These are phyloP conservation scores for Penicillium cosmopolitanum DNA, from an alignment of 495 filamentous ascomycete genomes.

Conservation along the genomic window DNA sequence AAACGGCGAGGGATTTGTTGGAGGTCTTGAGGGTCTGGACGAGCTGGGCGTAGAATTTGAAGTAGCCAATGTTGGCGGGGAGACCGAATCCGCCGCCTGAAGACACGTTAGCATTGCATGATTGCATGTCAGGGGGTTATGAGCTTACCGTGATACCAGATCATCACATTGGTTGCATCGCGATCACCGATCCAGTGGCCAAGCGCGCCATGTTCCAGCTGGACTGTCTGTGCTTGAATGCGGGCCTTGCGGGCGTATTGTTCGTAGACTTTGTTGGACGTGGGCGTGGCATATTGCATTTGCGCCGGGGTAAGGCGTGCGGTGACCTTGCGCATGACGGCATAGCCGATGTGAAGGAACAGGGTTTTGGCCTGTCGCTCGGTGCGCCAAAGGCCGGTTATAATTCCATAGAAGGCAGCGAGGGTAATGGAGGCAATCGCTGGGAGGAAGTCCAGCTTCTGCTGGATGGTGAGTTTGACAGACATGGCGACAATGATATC, in stretches of 20 bases:
- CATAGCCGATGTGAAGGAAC: constrained; percentile 45
- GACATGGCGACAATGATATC: not conserved
- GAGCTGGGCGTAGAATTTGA: constrained; percentile 56
- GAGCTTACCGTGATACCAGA: constrained; percentile 62
- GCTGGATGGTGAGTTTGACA: constrained; percentile 30
- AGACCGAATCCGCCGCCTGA: constrained; percentile 63
- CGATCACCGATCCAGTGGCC: constrained; percentile 64
- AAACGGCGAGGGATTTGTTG: constrained; percentile 51
- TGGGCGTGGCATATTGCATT: constrained; percentile 41
- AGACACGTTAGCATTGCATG: not conserved
- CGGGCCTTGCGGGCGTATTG: constrained; percentile 44
- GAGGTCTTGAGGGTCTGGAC: constrained; percentile 32
- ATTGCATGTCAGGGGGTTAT: not conserved
- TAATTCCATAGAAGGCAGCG: constrained; percentile 35
- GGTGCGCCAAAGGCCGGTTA: constrained; percentile 40
- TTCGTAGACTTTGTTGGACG: constrained; percentile 55
- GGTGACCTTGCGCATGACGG: constrained; percentile 40
- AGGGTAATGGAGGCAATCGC: constrained; percentile 34
- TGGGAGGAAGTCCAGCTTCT: constrained; percentile 43
- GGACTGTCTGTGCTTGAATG: constrained; percentile 49
- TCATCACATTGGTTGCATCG: constrained; percentile 55
- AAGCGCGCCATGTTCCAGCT: constrained; percentile 53
- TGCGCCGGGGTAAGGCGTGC: constrained; percentile 33
- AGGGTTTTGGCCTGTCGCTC: constrained; percentile 38
- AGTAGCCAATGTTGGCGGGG: constrained; percentile 53